Base-by-base conservation (phyloP, 2,329 filamentous ascomycete species). In the Rutstroemia sp. region DNA sequence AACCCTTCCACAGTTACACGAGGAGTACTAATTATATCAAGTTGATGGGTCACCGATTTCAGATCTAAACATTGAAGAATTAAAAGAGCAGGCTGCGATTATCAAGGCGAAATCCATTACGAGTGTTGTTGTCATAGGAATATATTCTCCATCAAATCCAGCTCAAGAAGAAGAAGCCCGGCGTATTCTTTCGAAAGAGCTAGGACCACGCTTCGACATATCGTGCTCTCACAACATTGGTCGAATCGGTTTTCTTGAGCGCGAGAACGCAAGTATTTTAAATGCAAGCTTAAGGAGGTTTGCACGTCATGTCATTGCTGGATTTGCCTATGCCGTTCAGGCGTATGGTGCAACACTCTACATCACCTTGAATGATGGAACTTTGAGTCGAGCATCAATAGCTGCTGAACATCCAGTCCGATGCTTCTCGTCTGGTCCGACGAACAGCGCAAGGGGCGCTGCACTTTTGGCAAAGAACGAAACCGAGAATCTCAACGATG, bases 291-390 rank as follows among this genome's bases (percentile, higher is more conserved):
- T 86, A 36, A 70, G 84, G 10, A 66, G 73, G 0, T 83, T 84
- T 63, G 82, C 81, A 0, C 73, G 75, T 16, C 73, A 73, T 60
- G 84, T 81, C 0, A 83, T 84, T 58, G 71, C 70, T 9, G 76
- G 76, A 0, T 86, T 86, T 60, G 72, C 77, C 23, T 70, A 73
- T 39, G 77, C 82, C 0, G 74, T 84, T 45, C 67, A 68, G 42
- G 71, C 72, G 2, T 68, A 86, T 2, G 79, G 83, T 0, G 65
- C 62, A 50, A 65, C 62, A 19, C 48, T 64, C 4, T 86, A 82
- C 58, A 72, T 87, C 40, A 83, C 82, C 0, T 78, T 84, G 61
- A 86, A 86, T 49, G 82, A 86, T 60, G 82, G 83, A 1, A 85
- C 81, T 0, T 72, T 86, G 2, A 69, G 83, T 6, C 75, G 78